Conservation (phyloP, 2,329 filamentous ascomycete genomes). For the Fusarium continuum region DNA sequence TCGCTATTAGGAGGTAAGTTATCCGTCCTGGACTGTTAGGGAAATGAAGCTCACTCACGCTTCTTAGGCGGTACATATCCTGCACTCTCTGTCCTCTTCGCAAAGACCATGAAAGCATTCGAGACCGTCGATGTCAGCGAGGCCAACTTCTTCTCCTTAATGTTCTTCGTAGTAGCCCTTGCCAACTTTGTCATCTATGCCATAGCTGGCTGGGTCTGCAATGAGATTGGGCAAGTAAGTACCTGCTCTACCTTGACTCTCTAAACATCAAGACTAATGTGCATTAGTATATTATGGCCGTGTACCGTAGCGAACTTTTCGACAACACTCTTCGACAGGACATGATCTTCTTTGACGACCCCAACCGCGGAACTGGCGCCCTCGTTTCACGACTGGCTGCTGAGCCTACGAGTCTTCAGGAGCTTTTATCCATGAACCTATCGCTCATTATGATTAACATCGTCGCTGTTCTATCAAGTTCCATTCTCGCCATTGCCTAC, state of each 20-base stretch:
- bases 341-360: constrained; percentile 57
- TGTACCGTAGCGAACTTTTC: constrained; percentile 55
- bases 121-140: constrained; percentile 44
- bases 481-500: constrained; percentile 55
- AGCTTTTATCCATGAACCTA: constrained; percentile 60
- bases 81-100: constrained; percentile 52
- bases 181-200: constrained; percentile 57
- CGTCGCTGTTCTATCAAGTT: constrained; percentile 56
- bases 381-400: constrained; percentile 51
- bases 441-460: constrained; percentile 57
- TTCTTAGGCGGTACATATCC: constrained; percentile 51
- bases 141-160: constrained; percentile 63
- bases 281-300: constrained; percentile 44
- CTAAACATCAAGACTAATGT: neutral
- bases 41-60: neutral
- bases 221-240: constrained; percentile 49
- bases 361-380: constrained; percentile 51
- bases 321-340: constrained; percentile 64
- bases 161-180: constrained; percentile 65
- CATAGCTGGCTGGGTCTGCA: constrained; percentile 49
- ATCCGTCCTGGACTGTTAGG: neutral
- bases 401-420: constrained; percentile 58
- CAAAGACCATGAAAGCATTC: constrained; percentile 53
- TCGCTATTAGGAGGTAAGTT: constrained; percentile 44
- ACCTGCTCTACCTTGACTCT: neutral